Evolutionary conservation across 331 rosid genomes (phyloP), one percentile per base, ranked within the genome.

Genomic region (Stylosanthes scabra): DNA sequence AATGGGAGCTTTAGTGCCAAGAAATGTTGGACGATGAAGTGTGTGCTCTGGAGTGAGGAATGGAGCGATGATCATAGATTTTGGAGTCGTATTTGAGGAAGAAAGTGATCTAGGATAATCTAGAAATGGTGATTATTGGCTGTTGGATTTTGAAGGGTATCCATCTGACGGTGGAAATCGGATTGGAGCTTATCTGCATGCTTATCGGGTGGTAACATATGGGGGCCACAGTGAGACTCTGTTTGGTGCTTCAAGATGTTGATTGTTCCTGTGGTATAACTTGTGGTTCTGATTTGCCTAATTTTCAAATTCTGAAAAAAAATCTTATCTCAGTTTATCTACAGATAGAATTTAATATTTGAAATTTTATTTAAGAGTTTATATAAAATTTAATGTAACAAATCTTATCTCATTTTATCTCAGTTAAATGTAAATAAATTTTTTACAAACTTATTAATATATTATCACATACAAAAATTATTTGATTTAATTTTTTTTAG

Each of bases 141-240:
- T 88, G 86, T 85, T 78, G 71, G 90, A 85, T 90, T 54, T 6
- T 1, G 78, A 2, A 49, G 86, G 40, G 87, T 82, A 92, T 90
- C 94, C 96, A 92, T 92, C 91, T 80, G 82, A 88, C 73, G 96
- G 79, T 34, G 25, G 27, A 41, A 44, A 74, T 10, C 10, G 39
- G 4, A 58, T 31, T 7, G 11, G 13, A 51, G 77, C 96, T 91
- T 93, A 89, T 87, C 96, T 63, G 68, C 62, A 80, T 68, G 90
- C 85, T 89, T 92, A 93, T 93, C 98, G 74, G 84, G 55, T 39
- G 7, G 63, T 59, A 80, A 42, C 49, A 74, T 54, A 39, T 79
- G 76, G 78, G 28, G 29, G 55, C 64, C 14, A 5, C 2, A 0
- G 77, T 80, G 78, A 29, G 82, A 44, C 59, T n/a, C 78, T 42